phyloP scores from a whole-genome alignment of 2,329 filamentous ascomycete genomes.

The Colletotrichum lupini region DNA sequence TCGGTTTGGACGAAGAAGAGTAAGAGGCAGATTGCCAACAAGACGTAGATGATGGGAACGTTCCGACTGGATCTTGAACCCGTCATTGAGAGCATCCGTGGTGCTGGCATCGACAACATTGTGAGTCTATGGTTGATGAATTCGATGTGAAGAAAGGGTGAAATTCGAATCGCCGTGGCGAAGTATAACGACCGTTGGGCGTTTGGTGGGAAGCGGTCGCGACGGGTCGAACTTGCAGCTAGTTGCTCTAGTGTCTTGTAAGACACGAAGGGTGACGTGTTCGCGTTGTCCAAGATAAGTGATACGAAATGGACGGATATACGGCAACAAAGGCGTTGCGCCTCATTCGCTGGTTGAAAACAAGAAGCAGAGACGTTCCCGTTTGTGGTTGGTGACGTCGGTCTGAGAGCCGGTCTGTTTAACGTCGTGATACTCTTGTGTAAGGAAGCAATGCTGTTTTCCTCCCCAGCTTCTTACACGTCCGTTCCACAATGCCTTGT shows the following conservation, averaged over 20 bases:
- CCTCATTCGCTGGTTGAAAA: background rate
- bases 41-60: background rate
- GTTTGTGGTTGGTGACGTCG: background rate
- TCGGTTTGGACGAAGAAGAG: slow-evolving; percentile 6
- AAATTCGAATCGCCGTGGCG: too few species aligned
- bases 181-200: too few species aligned
- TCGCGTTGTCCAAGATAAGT: background rate
- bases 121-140: background rate
- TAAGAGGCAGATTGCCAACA: background rate
- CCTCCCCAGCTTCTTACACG: background rate
- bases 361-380: background rate
- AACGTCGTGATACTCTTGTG: background rate
- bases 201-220: too few species aligned
- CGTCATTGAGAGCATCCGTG: slow-evolving; percentile 16
- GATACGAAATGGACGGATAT: background rate
- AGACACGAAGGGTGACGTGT: slow-evolving; percentile 1
- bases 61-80: background rate
- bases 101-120: slow-evolving; percentile 25
- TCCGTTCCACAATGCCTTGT: background rate
- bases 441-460: background rate
- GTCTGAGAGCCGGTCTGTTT: background rate
- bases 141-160: background rate
- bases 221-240: background rate
- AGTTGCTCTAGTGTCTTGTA: background rate
- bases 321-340: background rate